phyloP scores from a whole-genome alignment of 2,329 filamentous ascomycete species.

The Diaporthe vexans region DNA sequence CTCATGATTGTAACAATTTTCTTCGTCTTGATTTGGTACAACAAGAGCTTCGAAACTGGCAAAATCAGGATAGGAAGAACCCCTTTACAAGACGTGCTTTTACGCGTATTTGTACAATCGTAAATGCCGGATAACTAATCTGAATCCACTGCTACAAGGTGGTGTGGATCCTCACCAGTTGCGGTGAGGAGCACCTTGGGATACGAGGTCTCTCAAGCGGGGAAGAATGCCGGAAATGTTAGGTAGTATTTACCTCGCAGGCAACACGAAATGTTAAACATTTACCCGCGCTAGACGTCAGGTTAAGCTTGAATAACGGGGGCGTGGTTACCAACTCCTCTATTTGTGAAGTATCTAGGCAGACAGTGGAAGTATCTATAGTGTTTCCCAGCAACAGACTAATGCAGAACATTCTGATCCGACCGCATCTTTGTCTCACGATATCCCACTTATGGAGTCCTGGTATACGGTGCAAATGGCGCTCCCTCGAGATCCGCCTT shows the following conservation, averaged over 20 bases:
- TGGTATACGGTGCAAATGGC: not conserved
- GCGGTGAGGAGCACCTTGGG: not conserved
- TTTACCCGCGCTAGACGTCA: not conserved
- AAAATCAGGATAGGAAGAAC: not conserved
- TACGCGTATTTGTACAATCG: not conserved
- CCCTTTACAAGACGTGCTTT: not conserved
- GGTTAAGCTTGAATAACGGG: not conserved
- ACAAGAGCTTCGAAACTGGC: not conserved
- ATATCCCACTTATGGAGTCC: not conserved
- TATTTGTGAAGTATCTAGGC: not conserved
- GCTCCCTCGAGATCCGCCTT: slow-evolving; percentile 12
- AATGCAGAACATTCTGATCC: not conserved
- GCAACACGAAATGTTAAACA: not conserved
- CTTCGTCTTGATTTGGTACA: not conserved
- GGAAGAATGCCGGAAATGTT: slow-evolving; percentile 20
- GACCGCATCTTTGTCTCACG: not conserved
- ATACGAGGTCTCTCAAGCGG: slow-evolving; percentile 22
- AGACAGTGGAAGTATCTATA: not conserved
- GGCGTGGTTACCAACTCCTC: not conserved
- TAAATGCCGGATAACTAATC: not conserved
- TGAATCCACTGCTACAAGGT: not conserved
- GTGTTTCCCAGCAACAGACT: not conserved
- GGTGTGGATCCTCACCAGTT: slow-evolving; percentile 18
- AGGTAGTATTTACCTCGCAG: slow-evolving; percentile 13
- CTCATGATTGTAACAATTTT: not conserved